Evolutionary conservation across 2,329 filamentous ascomycete genomes (phyloP), one percentile per base, ranked within the genome.

Genomic region (Aspergillus intermedius): DNA sequence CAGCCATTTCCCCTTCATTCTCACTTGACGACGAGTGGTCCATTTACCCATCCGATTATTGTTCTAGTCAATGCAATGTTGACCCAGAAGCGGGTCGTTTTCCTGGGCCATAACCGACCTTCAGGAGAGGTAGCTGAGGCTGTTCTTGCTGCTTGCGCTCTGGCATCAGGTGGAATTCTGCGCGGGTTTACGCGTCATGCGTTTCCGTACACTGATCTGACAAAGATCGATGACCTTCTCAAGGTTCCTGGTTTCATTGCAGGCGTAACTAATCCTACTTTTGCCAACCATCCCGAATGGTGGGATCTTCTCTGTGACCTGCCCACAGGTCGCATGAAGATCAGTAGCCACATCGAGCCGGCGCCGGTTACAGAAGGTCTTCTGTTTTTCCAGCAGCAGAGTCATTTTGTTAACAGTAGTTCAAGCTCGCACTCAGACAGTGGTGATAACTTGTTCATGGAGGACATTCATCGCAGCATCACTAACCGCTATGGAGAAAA

Each of bases 231-330:
- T 57, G 93, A 97, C 65, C 79, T 98, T 9, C 78, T 98, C 43
- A 91, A 94, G 60, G 93, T 98, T 0, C 91, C 93, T 5, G 93
- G 93, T 2, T 98, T 98, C 69, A 95, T 98, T 60, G 93, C 93
- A 2, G 93, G 93, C 49, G 93, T 98, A 37, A 98, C 91, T 1
- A 98, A 98, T 64, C 93, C 93, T 5, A 91, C 90, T 0, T 98
- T 98, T 66, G 90, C 91, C 53, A 83, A 90, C 62, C 91, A 97
- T 62, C 88, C 87, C 0, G 91, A 96, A 65, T 98, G 93, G 93
- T 98, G 93, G 93, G 93, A 98, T 69, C 73, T 98, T 8, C 77
- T 98, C 10, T 98, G 93, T 68, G 93, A 98, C 68, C 76, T 98
- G 39, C 87, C 91, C 0, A 91, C 85, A 1, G 93, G 93, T 8